These are phyloP conservation scores for Orobanche coerulescens DNA, from an alignment of 257 asterid genomes.

Conservation along the genomic window DNA sequence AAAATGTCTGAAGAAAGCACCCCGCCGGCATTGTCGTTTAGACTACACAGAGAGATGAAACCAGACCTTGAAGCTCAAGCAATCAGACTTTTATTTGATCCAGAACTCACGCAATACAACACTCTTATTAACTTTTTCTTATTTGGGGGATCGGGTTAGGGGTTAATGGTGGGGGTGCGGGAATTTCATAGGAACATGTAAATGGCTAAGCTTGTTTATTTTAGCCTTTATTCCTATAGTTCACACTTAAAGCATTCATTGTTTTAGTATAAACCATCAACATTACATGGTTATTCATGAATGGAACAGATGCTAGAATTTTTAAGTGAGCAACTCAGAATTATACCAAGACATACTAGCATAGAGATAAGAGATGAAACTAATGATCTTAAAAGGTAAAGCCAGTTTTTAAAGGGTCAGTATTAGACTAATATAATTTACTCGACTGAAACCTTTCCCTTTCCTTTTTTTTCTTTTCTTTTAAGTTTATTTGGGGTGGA, in stretches of 20 bases:
- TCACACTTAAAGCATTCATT: neutral
- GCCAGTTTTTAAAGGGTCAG: neutral
- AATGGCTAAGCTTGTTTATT: too few relatives aligned
- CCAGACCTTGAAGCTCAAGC: neutral
- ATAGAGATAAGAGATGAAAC: neutral
- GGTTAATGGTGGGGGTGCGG: neutral
- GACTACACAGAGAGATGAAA: conserved; percentile 50
- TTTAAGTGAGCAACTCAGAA: conserved; percentile 4
- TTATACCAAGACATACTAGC: neutral
- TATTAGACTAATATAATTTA: neutral
- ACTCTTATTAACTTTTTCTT: neutral
- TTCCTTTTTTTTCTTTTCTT: too few relatives aligned
- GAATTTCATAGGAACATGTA: neutral
- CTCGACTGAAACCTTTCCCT: neutral
- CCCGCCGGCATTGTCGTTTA: conserved; percentile 75
- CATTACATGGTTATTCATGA: too few relatives aligned
- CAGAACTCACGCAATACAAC: neutral
- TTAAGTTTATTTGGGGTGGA: neutral
- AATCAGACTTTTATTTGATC: neutral
- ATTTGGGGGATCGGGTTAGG: neutral
- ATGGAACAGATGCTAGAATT: too few relatives aligned
- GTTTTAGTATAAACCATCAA: neutral
- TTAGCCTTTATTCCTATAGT: too few relatives aligned
- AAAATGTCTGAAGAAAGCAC: conserved; percentile 90
- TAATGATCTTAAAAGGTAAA: neutral